A percentile compares a stretch with the other conserved stretches of the same genome.
phyloP scores from a whole-genome alignment of 768 basidiomycete species.

The Lactarius deliciosus region DNA sequence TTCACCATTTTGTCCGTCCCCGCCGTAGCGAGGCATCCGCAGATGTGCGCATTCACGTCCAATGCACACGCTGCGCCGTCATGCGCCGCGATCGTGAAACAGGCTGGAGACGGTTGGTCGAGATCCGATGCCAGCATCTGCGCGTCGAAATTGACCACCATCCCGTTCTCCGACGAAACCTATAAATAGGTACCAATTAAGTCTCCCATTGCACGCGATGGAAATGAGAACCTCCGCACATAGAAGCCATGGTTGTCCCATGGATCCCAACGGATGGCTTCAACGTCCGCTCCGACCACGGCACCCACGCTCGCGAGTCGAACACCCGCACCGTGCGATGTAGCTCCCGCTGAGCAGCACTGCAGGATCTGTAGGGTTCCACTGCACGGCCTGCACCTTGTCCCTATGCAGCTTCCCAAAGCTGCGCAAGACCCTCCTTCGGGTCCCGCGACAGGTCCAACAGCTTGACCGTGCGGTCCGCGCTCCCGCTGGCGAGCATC shows the following conservation, averaged over 20 bases:
- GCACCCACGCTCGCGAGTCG: conserved; percentile 86
- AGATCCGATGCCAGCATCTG: conserved; percentile 74
- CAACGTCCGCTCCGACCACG: conserved; percentile 86
- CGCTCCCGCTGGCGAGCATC: conserved; percentile 86
- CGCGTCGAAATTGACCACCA: conserved; percentile 90
- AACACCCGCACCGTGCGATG: conserved; percentile 92
- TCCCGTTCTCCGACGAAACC: conserved; percentile 94
- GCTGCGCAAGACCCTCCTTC: conserved; percentile 60
- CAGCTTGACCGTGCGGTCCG: conserved; percentile 93
- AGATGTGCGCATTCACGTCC: conserved; percentile 87
- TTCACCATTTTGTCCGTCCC: conserved; percentile 95
- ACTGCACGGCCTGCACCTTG: conserved; percentile 95
- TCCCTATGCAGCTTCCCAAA: conserved; percentile 83
- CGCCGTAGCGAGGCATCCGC: conserved; percentile 92
- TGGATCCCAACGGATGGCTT: conserved; percentile 93
- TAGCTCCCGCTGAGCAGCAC: conserved; percentile 92
- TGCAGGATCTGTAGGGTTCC: conserved; percentile 87
- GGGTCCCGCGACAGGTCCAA: conserved; percentile 89
- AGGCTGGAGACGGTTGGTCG: conserved; percentile 59
- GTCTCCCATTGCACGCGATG: conserved; percentile 2
- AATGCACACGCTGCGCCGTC: conserved; percentile 87
- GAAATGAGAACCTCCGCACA: conserved; percentile 45
- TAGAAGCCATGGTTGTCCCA: conserved; percentile 89
- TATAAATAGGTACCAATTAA: conserved; percentile 34
- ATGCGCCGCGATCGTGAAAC: conserved; percentile 91